Base-by-base conservation (phyloP, 139 green algal species). In the Volvox africanus region DNA sequence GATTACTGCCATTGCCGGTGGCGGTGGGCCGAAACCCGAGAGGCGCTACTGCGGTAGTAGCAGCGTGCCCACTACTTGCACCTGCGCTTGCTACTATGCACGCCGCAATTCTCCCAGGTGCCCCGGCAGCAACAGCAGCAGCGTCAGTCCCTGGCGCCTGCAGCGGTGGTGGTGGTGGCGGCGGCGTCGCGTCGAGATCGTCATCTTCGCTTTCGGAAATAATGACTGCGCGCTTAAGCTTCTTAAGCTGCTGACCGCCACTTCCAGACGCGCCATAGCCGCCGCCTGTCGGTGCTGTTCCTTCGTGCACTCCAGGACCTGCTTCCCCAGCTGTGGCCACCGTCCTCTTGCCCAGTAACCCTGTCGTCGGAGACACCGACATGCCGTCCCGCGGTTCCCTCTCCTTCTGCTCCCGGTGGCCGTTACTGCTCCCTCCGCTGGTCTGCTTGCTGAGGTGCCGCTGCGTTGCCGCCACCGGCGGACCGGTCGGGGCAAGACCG, bases 191-290 rank as follows among this genome's bases (percentile, higher is more conserved):
- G 0, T 90, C 75, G 20, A 16, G 50, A 1, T 90, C 86, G 11
- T 90, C 86, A 1, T 90, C 86, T 50, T 90, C 86, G 86, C 86
- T 90, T 9, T 84, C 75, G 0, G 86, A 78, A 55, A 90, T 80
- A 21, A 90, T 90, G 30, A 90, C 86, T 0, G 73, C 61, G 1
- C 86, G 86, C 30, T 90, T 90, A 0, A 30, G 6, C 75, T 77
- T 84, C 50, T 90, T 90, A 36, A 80, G 1, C 21, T 20, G 2
- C 1, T 61, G 37, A 0, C 37, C 69, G 17, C 69, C 85, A 9
- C 5, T 55, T 55, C 44, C 44, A 55, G 44, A 55, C 44, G 44
- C 9, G 17, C 28, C 84, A 30, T 30, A 1, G 22, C 68, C 69
- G 37, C 68, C 69, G 26, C 37, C 61, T 20, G 14, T 22, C 26